phyloP scores from a whole-genome alignment of 164 flowering plant genomes.

The Protea cynaroides region DNA sequence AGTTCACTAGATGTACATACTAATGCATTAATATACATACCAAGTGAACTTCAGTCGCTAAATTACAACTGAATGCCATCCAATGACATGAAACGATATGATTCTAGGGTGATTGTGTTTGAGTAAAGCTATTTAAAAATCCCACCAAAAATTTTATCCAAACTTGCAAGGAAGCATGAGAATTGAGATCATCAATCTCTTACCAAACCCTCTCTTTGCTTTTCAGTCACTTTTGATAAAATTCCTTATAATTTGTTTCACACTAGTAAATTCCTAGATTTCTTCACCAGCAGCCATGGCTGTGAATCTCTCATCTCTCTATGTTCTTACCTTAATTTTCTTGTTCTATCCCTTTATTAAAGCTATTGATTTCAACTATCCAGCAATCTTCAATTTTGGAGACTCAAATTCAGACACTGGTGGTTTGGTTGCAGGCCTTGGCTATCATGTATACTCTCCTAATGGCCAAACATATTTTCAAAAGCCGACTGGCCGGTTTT shows the following conservation, averaged over 20 bases:
- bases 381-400: conserved; percentile 68
- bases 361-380: conserved; percentile 31
- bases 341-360: neutral
- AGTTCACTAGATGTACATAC: too few relatives aligned
- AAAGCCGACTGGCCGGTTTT: conserved; percentile 54
- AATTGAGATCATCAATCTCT: too few relatives aligned
- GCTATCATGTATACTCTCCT: conserved; percentile 36
- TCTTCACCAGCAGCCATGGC: conserved; percentile 10
- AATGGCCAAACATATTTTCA: conserved; percentile 46
- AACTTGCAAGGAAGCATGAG: neutral
- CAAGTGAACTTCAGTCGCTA: too few relatives aligned
- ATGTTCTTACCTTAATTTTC: conserved; percentile 7
- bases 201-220: neutral
- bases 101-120: too few relatives aligned
- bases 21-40: too few relatives aligned
- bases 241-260: neutral
- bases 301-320: conserved; percentile 1
- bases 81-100: too few relatives aligned
- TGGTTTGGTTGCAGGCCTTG: conserved; percentile 37
- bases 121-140: too few relatives aligned
- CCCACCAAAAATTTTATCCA: neutral
- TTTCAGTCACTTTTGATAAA: neutral
- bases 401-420: conserved; percentile 81
- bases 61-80: too few relatives aligned
- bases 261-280: neutral